Evolutionary conservation across 2,329 filamentous ascomycete species (phyloP), one percentile per base, ranked within the genome.

Genomic region (Macrophomina phaseolina): DNA sequence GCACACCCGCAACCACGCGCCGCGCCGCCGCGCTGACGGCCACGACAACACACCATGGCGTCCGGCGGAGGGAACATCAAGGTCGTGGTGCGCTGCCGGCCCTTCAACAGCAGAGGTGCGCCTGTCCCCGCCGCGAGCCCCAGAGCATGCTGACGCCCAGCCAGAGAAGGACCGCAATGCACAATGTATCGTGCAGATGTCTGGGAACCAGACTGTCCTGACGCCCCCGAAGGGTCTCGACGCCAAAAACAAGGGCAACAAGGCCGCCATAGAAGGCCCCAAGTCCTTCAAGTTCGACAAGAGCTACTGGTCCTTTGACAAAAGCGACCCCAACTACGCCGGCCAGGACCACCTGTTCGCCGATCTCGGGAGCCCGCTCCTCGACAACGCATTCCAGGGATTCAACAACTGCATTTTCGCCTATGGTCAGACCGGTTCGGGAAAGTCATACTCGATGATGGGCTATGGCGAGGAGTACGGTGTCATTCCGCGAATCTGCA

Each of bases 361-460:
- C 64, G 95, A 98, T 77, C 82, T 99, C 69, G 95, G 95, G 69
- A 88, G 89, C 72, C 95, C 95, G 64, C 85, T 99, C 67, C 86
- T 99, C 71, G 94, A 99, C 82, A 99, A 99, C 87, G 95, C 95
- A 18, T 99, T 99, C 77, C 89, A 94, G 75, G 95, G 95, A 52
- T 99, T 98, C 83, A 98, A 99, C 84, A 99, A 98, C 80, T 99
- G 95, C 85, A 99, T 99, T 76, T 99, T 99, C 78, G 95, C 95
- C 14, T 99, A 99, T 77, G 95, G 95, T 18, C 95, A 99, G 83
- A 99, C 95, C 1, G 95, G 95, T 72, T 98, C 95, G 0, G 95
- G 95, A 80, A 99, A 99, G 82, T 97, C 93, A 16, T 99, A 99
- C 80, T 97, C 94, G 38, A 99, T 99, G 94, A 99, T 99, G 95